Percentiles rank a stretch among this genome's conserved stretches.
Evolutionary conservation across 129 eudicot genomes (phyloP).

Genomic region (Saussurea involucrata): DNA sequence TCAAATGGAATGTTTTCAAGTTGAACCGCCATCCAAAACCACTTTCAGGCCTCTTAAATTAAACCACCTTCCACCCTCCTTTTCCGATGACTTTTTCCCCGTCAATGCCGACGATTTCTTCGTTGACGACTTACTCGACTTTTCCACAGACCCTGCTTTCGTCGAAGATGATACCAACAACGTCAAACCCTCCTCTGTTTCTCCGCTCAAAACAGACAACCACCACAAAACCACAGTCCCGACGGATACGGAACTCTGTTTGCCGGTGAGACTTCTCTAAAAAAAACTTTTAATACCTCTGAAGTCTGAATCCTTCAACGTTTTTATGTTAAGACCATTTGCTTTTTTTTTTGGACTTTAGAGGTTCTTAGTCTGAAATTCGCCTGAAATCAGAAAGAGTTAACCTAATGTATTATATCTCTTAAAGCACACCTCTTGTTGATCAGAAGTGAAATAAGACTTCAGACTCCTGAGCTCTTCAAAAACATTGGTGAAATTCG

Average conservation of each 20-base stretch:
- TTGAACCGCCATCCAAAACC: conserved; percentile 37
- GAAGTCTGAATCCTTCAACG: no score
- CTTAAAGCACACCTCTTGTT: no score
- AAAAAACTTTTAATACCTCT: no score
- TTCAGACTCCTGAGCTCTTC: no score
- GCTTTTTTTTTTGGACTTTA: no score
- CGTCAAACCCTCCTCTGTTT: not conserved
- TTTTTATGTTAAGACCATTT: no score
- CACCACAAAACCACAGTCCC: conserved; percentile 6
- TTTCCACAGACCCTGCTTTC: conserved; percentile 34
- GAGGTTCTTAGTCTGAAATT: no score
- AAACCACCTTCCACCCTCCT: conserved; percentile 8
- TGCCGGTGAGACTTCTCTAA: conserved; percentile 33
- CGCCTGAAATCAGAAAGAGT: no score
- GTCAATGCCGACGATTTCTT: conserved; percentile 44
- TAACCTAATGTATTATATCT: no score
- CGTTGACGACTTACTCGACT: conserved; percentile 57
- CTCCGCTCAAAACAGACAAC: conserved; percentile 5
- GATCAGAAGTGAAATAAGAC: no score
- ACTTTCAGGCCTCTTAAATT: conserved; percentile 10
- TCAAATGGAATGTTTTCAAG: conserved; percentile 38
- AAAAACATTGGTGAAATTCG: no score
- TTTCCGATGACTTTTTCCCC: conserved; percentile 25
- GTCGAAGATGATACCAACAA: conserved; percentile 19
- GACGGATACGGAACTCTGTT: conserved; percentile 36